Conservation (phyloP, 2,329 filamentous ascomycete genomes). For the Elsinoe ampelina region DNA sequence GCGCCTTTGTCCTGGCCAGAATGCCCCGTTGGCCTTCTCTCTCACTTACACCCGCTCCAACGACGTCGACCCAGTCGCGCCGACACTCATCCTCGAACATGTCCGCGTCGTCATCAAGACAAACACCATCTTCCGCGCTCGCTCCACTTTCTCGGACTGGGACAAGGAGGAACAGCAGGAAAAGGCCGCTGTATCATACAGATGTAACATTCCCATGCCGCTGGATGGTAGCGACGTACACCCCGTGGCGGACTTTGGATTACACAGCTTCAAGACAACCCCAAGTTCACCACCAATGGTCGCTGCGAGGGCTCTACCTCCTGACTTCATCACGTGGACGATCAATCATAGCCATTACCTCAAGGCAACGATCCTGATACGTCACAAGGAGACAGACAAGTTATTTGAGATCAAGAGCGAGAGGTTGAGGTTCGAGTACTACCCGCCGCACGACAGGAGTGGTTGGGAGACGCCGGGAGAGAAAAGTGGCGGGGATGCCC, state of each 20-base stretch:
- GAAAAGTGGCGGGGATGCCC: neutral
- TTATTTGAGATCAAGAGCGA: conserved; percentile 11
- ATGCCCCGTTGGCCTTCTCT: neutral
- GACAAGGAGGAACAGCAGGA: neutral
- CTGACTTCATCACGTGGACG: conserved; percentile 10
- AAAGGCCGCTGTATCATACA: neutral
- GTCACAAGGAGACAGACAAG: conserved; percentile 5
- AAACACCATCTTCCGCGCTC: conserved; percentile 1
- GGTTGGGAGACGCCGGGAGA: neutral
- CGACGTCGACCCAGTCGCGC: neutral
- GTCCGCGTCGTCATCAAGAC: neutral
- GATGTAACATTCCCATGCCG: neutral
- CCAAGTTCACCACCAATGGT: no score
- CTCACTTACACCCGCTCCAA: neutral
- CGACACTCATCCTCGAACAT: conserved; percentile 2
- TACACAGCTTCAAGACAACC: neutral
- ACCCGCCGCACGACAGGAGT: neutral
- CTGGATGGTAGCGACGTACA: neutral
- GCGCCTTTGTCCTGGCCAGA: neutral
- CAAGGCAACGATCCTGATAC: neutral
- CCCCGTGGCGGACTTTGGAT: conserved; percentile 1
- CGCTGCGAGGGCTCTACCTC: neutral
- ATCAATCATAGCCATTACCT: conserved; percentile 4
- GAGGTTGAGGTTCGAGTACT: neutral
- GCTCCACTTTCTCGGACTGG: neutral